Conservation (phyloP, 306 rosid genomes). For the Rosa persica region DNA sequence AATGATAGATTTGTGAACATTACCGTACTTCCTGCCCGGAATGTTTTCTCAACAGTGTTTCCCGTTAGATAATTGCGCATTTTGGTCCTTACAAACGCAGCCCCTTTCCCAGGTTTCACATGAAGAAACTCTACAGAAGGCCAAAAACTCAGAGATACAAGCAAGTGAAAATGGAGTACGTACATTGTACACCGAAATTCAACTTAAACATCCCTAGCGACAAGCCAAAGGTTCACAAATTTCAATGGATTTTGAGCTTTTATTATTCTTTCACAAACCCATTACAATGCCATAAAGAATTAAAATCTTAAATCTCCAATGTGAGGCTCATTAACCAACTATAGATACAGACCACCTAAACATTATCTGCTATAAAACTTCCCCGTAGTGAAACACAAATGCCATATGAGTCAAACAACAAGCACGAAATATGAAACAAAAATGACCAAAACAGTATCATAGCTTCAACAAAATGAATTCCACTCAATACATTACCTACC, state of each 20-base stretch:
- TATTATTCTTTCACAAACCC: neutral
- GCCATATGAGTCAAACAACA: neutral
- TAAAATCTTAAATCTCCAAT: neutral
- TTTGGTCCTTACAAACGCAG: slow-evolving; percentile 96
- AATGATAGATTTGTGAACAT: slow-evolving; percentile 11
- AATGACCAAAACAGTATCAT: neutral
- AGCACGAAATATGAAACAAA: neutral
- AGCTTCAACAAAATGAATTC: neutral
- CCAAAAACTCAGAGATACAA: slow-evolving; percentile 16
- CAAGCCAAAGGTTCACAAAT: neutral
- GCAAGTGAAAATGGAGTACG: neutral
- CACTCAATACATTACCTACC: neutral
- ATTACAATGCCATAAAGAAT: neutral
- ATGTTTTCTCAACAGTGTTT: slow-evolving; percentile 86
- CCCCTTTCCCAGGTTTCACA: slow-evolving; percentile 96
- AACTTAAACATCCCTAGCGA: neutral
- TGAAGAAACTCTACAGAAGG: slow-evolving; percentile 79
- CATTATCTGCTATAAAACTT: neutral
- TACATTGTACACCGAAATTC: neutral
- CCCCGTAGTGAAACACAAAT: neutral
- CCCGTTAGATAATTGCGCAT: slow-evolving; percentile 78
- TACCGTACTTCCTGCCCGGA: slow-evolving; percentile 93
- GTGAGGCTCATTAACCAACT: neutral
- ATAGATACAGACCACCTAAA: neutral
- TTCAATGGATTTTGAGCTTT: neutral